These are phyloP conservation scores for Aureobasidium sp. DNA, from an alignment of 2,329 filamentous ascomycete genomes.

Conservation along the genomic window DNA sequence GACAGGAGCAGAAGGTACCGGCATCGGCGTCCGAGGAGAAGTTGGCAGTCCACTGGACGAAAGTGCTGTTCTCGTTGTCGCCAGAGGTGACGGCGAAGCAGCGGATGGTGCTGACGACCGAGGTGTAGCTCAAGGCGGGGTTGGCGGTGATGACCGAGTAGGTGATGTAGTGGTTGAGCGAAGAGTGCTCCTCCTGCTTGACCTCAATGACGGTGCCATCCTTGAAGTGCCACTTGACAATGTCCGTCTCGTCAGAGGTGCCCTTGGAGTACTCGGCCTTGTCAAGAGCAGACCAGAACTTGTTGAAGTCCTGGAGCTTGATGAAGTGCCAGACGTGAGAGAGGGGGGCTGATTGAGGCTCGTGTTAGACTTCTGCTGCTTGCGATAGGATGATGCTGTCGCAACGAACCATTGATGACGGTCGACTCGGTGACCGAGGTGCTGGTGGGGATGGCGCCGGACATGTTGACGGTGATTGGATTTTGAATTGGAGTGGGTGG, in stretches of 20 bases:
- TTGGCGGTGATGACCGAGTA: conserved; percentile 63
- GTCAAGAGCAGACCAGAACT: conserved; percentile 59
- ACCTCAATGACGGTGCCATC: conserved; percentile 62
- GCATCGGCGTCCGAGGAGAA: conserved; percentile 66
- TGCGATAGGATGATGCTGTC: background rate
- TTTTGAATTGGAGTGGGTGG: background rate
- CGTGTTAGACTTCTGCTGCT: background rate
- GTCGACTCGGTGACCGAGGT: conserved; percentile 60
- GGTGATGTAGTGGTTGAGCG: conserved; percentile 68
- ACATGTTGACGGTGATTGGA: conserved; percentile 17
- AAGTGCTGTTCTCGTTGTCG: conserved; percentile 57
- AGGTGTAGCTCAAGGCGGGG: conserved; percentile 59
- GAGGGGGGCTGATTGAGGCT: conserved; percentile 45
- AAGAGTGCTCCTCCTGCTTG: conserved; percentile 69
- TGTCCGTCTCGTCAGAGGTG: conserved; percentile 53
- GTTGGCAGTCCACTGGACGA: conserved; percentile 61
- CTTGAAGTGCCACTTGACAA: conserved; percentile 65
- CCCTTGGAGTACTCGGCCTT: conserved; percentile 59
- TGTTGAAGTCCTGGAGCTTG: conserved; percentile 63
- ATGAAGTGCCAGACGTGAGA: conserved; percentile 65
- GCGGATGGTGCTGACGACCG: conserved; percentile 60
- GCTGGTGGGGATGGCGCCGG: conserved; percentile 52
- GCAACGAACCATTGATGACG: conserved; percentile 48
- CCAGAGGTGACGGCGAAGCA: conserved; percentile 61
- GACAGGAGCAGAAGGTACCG: conserved; percentile 40